Conservation (phyloP, 305 asterid genomes). For the Solanum chacoense region DNA sequence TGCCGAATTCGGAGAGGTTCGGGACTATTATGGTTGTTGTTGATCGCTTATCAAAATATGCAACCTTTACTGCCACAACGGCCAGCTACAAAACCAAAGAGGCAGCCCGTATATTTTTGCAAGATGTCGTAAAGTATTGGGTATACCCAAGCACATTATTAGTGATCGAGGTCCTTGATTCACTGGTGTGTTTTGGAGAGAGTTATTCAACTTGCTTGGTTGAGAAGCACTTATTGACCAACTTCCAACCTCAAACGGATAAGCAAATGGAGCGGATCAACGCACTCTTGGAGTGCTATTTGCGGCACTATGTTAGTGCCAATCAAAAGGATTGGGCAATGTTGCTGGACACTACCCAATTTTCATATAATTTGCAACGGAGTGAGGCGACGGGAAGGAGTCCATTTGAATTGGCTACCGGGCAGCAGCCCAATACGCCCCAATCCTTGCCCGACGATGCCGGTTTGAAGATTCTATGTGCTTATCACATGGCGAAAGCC, state of each 20-base stretch:
- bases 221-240: neutral
- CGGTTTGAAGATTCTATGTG: neutral
- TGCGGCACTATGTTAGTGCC: neutral
- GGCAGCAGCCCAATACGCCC: neutral
- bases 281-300: neutral
- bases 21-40: too few species aligned
- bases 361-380: neutral
- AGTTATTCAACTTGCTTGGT: neutral
- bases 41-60: too few species aligned
- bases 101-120: too few species aligned
- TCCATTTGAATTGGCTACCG: neutral
- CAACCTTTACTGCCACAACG: too few species aligned
- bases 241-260: neutral
- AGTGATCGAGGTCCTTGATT: too few species aligned
- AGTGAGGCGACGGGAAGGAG: neutral
- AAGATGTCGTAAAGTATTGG: too few species aligned
- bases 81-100: too few species aligned
- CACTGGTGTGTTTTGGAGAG: neutral
- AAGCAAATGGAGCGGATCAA: neutral
- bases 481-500: neutral
- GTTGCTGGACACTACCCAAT: neutral
- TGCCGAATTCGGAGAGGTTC: too few species aligned
- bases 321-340: neutral
- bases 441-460: neutral
- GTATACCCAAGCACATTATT: too few species aligned